Evolutionary conservation across 805 yeast genomes (phyloP).

Genomic region (Debaryomyces maramus): DNA sequence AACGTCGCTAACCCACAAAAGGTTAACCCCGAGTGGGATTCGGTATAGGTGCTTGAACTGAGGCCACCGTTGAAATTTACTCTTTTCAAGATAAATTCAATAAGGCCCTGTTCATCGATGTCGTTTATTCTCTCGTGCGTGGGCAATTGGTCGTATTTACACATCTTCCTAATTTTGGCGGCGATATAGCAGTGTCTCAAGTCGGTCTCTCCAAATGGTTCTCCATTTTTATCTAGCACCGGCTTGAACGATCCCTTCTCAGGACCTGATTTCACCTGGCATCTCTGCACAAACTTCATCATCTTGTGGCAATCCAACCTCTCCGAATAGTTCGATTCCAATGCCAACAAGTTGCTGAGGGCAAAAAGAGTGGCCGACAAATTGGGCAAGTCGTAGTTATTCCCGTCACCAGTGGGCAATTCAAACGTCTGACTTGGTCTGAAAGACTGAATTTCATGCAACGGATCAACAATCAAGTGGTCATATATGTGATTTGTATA

Average conservation of each 20-base stretch:
- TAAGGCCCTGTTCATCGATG: slow-evolving; percentile 44
- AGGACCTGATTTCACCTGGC: slow-evolving; percentile 49
- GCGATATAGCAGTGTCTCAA: slow-evolving; percentile 77
- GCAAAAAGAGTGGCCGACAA: slow-evolving; percentile 79
- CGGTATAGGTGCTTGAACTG: slow-evolving; percentile 51
- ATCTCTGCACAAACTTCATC: slow-evolving; percentile 53
- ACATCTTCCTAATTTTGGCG: slow-evolving; percentile 54
- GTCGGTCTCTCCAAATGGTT: slow-evolving; percentile 65
- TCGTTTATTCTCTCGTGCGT: slow-evolving; percentile 25
- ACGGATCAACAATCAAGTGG: slow-evolving; percentile 39
- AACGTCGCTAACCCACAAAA: slow-evolving; percentile 78
- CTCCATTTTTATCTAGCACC: slow-evolving; percentile 19
- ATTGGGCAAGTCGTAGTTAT: slow-evolving; percentile 58
- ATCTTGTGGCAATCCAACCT: slow-evolving; percentile 45
- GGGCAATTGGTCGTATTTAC: slow-evolving; percentile 38
- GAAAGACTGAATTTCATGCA: slow-evolving; percentile 46
- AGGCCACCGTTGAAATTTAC: slow-evolving; percentile 67
- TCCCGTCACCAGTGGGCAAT: slow-evolving; percentile 14
- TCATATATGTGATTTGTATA: slow-evolving; percentile 46
- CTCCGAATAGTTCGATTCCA: slow-evolving; percentile 43
- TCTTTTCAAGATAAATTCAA: slow-evolving; percentile 30
- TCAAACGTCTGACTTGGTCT: slow-evolving; percentile 56
- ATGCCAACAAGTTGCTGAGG: slow-evolving; percentile 52
- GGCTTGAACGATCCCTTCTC: slow-evolving; percentile 37
- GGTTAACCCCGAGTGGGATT: slow-evolving; percentile 84